phyloP scores from a whole-genome alignment of 257 asterid species.

The Nicotiana knightiana region DNA sequence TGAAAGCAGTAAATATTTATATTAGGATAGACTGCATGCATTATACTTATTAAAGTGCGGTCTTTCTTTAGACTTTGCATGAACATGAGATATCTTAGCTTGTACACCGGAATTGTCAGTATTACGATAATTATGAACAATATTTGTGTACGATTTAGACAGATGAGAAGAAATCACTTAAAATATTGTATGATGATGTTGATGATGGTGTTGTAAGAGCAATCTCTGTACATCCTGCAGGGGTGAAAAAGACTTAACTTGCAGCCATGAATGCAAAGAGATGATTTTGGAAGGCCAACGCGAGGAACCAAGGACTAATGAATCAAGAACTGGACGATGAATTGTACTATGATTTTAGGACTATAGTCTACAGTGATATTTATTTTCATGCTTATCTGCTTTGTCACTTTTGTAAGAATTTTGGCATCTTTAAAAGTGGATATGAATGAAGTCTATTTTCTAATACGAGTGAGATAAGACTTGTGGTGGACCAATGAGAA shows the following conservation, averaged over 20 bases:
- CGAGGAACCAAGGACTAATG: not conserved
- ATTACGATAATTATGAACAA: too few relatives aligned
- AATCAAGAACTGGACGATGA: not conserved
- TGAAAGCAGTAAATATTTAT: too few relatives aligned
- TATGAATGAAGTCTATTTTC: not conserved
- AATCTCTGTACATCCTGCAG: conserved; percentile 16
- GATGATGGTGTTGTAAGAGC: not conserved
- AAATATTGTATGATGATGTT: not conserved
- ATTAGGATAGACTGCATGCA: too few relatives aligned
- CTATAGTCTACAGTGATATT: not conserved
- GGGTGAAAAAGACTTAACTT: conserved; percentile 53
- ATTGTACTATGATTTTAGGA: not conserved
- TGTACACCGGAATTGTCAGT: accelerated
- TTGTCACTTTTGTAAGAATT: not conserved
- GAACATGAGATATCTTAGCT: too few relatives aligned
- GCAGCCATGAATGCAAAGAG: conserved; percentile 79
- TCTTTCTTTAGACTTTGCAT: accelerated
- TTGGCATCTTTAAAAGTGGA: not conserved
- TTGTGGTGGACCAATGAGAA: not conserved
- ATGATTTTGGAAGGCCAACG: conserved; percentile 35
- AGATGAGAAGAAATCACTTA: not conserved
- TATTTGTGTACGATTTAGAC: too few relatives aligned
- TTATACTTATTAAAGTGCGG: too few relatives aligned
- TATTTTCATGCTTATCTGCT: not conserved
- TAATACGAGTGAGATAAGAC: not conserved